Evolutionary conservation across 2,329 filamentous ascomycete genomes (phyloP), one percentile per base, ranked within the genome.

Genomic region (Colletotrichum melonis): DNA sequence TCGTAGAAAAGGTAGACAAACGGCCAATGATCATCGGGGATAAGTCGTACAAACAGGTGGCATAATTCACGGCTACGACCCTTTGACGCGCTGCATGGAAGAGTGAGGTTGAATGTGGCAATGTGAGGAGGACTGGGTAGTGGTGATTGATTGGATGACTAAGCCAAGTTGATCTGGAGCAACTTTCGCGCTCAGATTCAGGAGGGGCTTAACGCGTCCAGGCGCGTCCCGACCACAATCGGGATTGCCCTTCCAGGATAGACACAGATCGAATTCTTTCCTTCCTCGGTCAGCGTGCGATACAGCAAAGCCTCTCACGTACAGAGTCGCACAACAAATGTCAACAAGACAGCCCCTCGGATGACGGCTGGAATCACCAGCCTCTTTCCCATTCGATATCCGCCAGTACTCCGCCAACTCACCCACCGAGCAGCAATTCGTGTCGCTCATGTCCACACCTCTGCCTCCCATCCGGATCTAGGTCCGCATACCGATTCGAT

Each of bases 311-410:
- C 52, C 59, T 46, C 64, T 46, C 35, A 28, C 46, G 52, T 32
- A 55, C 52, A 16, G 57, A 49, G 24, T n/a, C 30, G 22, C 59
- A 56, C 38, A 35, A 49, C 70, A 60, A 42, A 66, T 62, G 67
- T 38, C 55, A 62, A 42, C 68, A 55, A 38, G 16, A n/a, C 57
- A 67, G 12, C 60, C 64, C 73, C 67, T 78, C 84, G 80, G 80
- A 84, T 84, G 83, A 81, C 74, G 78, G 75, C 77, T 77, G 80
- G 79, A 75, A 78, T 80, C 66, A 64, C 75, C 68, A 76, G 76
- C 73, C 78, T 83, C 35, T 42, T 74, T n/a, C 70, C 77, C 49
- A 64, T 79, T 67, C 78, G 82, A 80, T 81, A 81, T 82, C 84
- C 82, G 79, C 80, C 81, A 79, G 78, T 80, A 75, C 76, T 76